These are phyloP conservation scores for Abelmoschus esculentus DNA, from an alignment of 345 rosid genomes.

Conservation along the genomic window DNA sequence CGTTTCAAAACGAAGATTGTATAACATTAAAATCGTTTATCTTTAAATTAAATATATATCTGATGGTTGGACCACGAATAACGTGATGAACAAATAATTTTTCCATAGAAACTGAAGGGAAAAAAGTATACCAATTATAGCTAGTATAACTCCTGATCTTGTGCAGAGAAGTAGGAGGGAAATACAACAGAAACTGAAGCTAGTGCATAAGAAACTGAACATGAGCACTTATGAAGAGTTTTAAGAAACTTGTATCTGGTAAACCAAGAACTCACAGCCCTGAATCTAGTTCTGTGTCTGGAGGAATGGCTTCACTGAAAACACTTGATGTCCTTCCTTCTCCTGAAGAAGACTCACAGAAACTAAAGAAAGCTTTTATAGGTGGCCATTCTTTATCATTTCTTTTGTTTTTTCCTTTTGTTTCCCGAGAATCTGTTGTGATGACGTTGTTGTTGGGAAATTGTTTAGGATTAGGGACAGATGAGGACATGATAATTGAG, in stretches of 20 bases:
- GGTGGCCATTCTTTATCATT: slow-evolving; percentile 29
- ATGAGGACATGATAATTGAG: slow-evolving; percentile 52
- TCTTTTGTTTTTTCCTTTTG: background rate
- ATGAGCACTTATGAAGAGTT: background rate
- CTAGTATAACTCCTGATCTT: background rate
- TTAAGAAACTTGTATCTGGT: slow-evolving; percentile 1
- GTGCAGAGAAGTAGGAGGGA: slow-evolving; percentile 21
- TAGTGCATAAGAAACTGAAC: background rate
- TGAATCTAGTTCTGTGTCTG: background rate
- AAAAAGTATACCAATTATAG: background rate
- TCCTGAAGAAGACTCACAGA: slow-evolving; percentile 57
- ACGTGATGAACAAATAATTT: too few relatives aligned
- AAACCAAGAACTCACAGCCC: slow-evolving; percentile 6
- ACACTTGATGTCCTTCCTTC: slow-evolving; percentile 56
- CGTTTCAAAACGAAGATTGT: too few relatives aligned
- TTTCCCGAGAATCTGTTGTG: background rate
- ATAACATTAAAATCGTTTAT: too few relatives aligned
- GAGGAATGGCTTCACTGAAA: slow-evolving; percentile 48
- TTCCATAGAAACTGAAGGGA: too few relatives aligned
- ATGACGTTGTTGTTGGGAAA: background rate
- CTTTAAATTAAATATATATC: too few relatives aligned
- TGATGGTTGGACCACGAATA: too few relatives aligned
- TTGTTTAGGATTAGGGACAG: slow-evolving; percentile 64
- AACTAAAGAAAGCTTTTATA: slow-evolving; percentile 50
- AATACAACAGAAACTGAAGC: slow-evolving; percentile 18